phyloP scores from a whole-genome alignment of 257 asterid species.

The Ligustrum vulgare region DNA sequence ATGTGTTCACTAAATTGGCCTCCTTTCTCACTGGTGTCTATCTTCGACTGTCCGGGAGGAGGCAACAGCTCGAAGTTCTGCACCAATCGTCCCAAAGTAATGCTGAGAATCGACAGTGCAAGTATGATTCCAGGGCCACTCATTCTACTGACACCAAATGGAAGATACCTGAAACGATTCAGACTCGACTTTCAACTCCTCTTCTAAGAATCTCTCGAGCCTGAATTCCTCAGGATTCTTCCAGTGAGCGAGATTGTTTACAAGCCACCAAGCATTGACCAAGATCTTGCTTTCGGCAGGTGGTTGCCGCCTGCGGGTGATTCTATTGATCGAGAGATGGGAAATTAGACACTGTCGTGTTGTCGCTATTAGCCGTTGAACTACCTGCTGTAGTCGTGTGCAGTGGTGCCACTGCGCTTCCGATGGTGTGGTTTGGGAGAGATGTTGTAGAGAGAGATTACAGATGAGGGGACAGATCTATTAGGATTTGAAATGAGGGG shows the following conservation, averaged over 20 bases:
- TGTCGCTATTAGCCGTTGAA: no score
- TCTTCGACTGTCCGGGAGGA: constrained; percentile 69
- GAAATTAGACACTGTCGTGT: no score
- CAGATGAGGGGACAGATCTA: no score
- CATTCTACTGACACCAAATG: constrained; percentile 81
- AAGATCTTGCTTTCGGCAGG: constrained; percentile 90
- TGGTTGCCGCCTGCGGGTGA: no score
- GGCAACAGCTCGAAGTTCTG: constrained; percentile 87
- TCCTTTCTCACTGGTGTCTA: constrained; percentile 67
- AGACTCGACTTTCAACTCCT: constrained; percentile 76
- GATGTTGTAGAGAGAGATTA: no score
- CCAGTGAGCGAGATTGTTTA: constrained; percentile 70
- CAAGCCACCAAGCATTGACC: constrained; percentile 85
- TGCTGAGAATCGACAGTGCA: constrained; percentile 78
- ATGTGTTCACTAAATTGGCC: constrained; percentile 80
- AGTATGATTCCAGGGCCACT: constrained; percentile 90
- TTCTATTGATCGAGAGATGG: no score
- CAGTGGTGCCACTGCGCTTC: no score
- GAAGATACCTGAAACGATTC: constrained; percentile 70
- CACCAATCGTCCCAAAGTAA: constrained; percentile 71
- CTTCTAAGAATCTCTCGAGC: constrained; percentile 78
- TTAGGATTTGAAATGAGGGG: no score
- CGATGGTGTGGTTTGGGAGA: no score
- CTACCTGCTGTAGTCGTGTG: no score
- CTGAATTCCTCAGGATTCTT: constrained; percentile 78